These are phyloP conservation scores for Athelia sp. DNA, from an alignment of 1,284 basidiomycete genomes.

Conservation along the genomic window DNA sequence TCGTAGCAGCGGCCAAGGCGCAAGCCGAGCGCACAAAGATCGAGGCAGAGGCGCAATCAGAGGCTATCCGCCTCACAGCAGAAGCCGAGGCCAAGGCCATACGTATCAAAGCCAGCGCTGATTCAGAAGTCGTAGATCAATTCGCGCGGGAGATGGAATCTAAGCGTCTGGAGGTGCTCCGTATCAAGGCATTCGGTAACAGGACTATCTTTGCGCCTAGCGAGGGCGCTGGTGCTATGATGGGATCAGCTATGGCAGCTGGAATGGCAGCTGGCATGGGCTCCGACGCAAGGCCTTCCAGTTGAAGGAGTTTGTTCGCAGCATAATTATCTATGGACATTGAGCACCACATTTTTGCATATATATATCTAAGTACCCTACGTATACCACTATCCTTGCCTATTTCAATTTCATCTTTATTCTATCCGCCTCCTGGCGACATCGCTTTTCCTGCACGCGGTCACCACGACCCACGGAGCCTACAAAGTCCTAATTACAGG, in stretches of 20 bases:
- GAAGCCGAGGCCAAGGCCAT: conserved; percentile 70
- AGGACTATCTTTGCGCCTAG: conserved; percentile 69
- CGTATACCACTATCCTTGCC: no score
- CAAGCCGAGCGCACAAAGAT: conserved; percentile 66
- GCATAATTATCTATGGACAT: no score
- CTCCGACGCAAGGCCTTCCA: conserved; percentile 17
- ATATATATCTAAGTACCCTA: no score
- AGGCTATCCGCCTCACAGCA: conserved; percentile 65
- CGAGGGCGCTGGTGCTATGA: conserved; percentile 49
- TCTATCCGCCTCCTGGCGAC: no score
- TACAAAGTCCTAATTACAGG: no score
- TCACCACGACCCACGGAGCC: no score
- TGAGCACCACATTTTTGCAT: no score
- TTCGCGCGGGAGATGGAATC: conserved; percentile 76
- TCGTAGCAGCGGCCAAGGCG: conserved; percentile 71
- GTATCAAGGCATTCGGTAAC: conserved; percentile 61
- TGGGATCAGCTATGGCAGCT: conserved; percentile 54
- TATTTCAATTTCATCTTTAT: no score
- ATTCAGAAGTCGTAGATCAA: conserved; percentile 51
- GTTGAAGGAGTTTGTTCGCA: no score
- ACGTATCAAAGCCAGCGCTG: conserved; percentile 58
- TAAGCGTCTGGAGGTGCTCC: conserved; percentile 57
- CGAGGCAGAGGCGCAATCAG: conserved; percentile 67
- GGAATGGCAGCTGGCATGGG: conserved; percentile 68
- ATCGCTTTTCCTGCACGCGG: no score